These are phyloP conservation scores for Rhodotorula graminis DNA, from an alignment of 768 basidiomycete species.

Conservation along the genomic window DNA sequence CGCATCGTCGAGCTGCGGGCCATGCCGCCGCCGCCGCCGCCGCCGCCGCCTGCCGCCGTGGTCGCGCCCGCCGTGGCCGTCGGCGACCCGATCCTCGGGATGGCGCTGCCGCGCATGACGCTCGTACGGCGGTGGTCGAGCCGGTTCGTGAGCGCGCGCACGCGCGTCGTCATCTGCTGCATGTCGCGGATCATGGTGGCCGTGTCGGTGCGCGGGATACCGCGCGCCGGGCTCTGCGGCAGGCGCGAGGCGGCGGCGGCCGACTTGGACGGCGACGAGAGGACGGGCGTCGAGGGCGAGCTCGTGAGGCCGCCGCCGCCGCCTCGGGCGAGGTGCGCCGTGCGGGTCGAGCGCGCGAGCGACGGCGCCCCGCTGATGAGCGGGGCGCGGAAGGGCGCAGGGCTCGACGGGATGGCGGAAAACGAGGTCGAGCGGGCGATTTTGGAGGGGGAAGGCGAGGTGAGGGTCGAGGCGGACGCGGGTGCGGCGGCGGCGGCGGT, in stretches of 20 bases:
- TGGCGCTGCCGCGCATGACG: slow-evolving; percentile 31
- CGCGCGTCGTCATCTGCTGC: slow-evolving; percentile 31
- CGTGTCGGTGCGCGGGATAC: slow-evolving; percentile 10
- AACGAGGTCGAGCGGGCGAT: background rate
- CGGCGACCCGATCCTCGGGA: background rate
- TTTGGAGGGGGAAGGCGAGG: background rate
- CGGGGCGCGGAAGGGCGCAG: background rate
- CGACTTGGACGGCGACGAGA: slow-evolving; percentile 4
- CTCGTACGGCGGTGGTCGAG: slow-evolving; percentile 20
- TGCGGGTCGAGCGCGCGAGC: slow-evolving; percentile 29
- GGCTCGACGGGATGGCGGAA: background rate
- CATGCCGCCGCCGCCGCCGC: background rate
- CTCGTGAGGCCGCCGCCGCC: background rate
- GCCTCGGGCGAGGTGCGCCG: slow-evolving; percentile 8
- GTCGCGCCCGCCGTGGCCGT: background rate
- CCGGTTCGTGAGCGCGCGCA: slow-evolving; percentile 18
- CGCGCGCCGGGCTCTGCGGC: background rate
- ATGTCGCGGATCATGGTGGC: slow-evolving; percentile 27
- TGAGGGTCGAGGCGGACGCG: background rate
- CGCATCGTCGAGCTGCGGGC: slow-evolving; percentile 5
- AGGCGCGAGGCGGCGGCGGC: slow-evolving; percentile 6
- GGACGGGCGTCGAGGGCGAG: slow-evolving; percentile 10
- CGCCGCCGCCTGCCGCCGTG: background rate
- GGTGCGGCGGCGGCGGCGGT: background rate
- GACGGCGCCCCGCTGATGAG: slow-evolving; percentile 1